Conservation (phyloP, 768 basidiomycete genomes). For the Mycena olivaceomarginata region DNA sequence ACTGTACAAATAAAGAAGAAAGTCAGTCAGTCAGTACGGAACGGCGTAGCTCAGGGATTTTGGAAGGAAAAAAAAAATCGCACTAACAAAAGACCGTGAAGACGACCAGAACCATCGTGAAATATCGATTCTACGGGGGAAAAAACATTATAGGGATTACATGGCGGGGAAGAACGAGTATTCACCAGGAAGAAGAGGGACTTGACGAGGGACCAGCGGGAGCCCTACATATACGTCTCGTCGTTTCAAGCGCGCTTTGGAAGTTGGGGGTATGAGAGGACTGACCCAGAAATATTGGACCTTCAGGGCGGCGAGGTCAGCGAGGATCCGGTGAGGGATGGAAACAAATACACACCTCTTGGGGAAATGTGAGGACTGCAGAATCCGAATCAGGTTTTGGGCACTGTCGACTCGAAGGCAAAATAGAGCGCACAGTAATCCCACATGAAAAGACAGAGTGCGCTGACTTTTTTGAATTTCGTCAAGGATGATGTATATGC, state of each 20-base stretch:
- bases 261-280: background rate
- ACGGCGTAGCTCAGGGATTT: background rate
- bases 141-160: background rate
- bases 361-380: conserved; percentile 38
- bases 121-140: conserved; percentile 35
- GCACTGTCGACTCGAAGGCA: background rate
- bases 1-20: conserved; percentile 13
- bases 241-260: background rate
- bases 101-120: conserved; percentile 37
- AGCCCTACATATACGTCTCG: conserved; percentile 3
- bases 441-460: conserved; percentile 38
- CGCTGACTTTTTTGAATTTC: conserved; percentile 33
- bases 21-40: background rate
- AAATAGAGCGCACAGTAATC: conserved; percentile 35
- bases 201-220: conserved; percentile 43
- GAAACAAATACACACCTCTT: conserved; percentile 29
- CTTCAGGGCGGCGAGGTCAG: conserved; percentile 6
- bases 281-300: conserved; percentile 43
- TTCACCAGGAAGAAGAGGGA: conserved; percentile 40
- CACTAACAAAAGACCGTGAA: background rate
- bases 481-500: background rate
- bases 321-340: background rate
- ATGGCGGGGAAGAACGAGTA: background rate
- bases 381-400: background rate
- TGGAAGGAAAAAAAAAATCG: no score